Percentiles rank a stretch among this genome's conserved stretches.
These are phyloP conservation scores for Fusarium gaditjirri DNA, from an alignment of 2,329 filamentous ascomycete species.

Conservation along the genomic window DNA sequence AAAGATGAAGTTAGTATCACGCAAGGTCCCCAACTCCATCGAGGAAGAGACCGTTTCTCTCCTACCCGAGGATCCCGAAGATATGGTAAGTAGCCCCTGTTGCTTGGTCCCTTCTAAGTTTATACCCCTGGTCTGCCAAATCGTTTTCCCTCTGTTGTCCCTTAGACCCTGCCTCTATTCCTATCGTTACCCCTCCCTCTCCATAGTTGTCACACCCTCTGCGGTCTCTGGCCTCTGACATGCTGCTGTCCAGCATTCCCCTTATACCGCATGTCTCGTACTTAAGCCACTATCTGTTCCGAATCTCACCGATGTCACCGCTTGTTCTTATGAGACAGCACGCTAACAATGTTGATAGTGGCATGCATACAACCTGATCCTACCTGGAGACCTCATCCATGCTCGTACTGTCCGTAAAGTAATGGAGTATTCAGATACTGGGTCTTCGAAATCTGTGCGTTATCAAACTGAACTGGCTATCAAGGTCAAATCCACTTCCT, in stretches of 20 bases:
- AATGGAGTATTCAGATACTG: constrained; percentile 57
- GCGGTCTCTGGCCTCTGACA: constrained; percentile 1
- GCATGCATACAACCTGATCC: constrained; percentile 71
- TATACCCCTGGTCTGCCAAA: constrained; percentile 17
- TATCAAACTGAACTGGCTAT: constrained; percentile 69
- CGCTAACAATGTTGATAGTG: constrained; percentile 52
- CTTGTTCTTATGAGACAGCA: constrained; percentile 9
- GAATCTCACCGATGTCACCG: constrained; percentile 11
- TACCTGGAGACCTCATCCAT: constrained; percentile 62
- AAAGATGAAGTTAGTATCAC: constrained; percentile 55
- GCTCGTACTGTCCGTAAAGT: constrained; percentile 68
- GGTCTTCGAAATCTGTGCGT: constrained; percentile 62
- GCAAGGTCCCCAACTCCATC: constrained; percentile 51
- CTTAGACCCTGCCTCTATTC: constrained; percentile 20
- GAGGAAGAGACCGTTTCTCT: constrained; percentile 56
- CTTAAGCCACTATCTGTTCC: constrained; percentile 18
- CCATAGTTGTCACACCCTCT: constrained; percentile 27
- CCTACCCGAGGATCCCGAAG: constrained; percentile 58
- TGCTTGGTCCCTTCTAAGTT: constrained; percentile 10
- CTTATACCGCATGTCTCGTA: constrained; percentile 5
- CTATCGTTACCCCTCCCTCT: constrained; percentile 38
- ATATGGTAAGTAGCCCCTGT: constrained; percentile 53
- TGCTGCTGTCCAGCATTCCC: constrained; percentile 4
- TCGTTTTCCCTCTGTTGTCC: constrained; percentile 9
- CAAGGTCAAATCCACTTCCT: constrained; percentile 66